Evolutionary conservation across 1,284 basidiomycete genomes (phyloP).

Genomic region (Phellinidium pouzarii): DNA sequence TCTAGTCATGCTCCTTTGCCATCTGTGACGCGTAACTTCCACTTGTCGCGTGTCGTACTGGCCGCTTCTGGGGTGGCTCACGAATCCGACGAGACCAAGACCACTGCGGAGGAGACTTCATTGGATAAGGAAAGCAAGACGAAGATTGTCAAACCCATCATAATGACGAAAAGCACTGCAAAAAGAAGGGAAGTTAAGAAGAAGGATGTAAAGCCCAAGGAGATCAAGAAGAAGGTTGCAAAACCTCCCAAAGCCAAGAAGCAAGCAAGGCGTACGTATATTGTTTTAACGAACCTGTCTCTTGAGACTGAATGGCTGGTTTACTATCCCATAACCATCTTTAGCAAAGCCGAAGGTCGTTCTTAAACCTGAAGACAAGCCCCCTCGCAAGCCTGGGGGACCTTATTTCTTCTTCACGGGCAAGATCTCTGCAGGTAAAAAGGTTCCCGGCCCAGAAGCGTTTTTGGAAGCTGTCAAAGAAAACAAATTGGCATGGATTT

Average conservation of each 20-base stretch:
- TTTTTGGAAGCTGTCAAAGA: background rate
- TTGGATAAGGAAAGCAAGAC: background rate
- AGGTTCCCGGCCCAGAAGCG: background rate
- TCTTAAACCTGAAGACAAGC: background rate
- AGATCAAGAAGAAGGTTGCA: slow-evolving; percentile 3
- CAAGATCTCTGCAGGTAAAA: slow-evolving; percentile 1
- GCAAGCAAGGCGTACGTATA: slow-evolving; percentile 10
- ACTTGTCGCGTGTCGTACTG: slow-evolving; percentile 1
- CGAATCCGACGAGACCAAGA: slow-evolving; percentile 7
- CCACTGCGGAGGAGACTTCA: slow-evolving; percentile 13
- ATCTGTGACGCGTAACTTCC: slow-evolving; percentile 5
- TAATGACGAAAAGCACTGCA: background rate
- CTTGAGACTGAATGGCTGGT: slow-evolving; percentile 3
- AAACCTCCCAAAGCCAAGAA: slow-evolving; percentile 8
- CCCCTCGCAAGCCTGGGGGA: background rate
- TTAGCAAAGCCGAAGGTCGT: slow-evolving; percentile 10
- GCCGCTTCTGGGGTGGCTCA: slow-evolving; percentile 4
- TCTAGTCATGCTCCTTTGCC: background rate
- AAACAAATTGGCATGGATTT: slow-evolving; percentile 17
- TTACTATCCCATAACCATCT: background rate
- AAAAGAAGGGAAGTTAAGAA: slow-evolving; percentile 1
- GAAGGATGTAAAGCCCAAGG: too few species aligned
- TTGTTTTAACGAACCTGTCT: background rate
- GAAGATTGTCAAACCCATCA: background rate
- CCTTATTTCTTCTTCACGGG: slow-evolving; percentile 10